Percentiles rank a stretch among this genome's conserved stretches.
Conservation (phyloP, 495 filamentous ascomycete species). For the Acidiella bohemica region DNA sequence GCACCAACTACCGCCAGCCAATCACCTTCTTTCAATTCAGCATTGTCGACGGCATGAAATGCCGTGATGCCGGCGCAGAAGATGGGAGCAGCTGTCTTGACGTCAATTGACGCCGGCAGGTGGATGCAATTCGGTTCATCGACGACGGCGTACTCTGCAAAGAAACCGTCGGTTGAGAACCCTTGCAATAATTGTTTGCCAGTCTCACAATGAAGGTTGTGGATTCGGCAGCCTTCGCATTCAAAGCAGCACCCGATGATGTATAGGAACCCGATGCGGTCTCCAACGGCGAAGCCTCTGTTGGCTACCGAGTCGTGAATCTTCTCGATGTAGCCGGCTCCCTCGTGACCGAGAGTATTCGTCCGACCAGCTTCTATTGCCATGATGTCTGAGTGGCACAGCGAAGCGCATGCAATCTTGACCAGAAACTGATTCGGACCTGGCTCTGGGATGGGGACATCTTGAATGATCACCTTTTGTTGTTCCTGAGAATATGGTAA, state of each 20-base stretch:
- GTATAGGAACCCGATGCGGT: constrained; percentile 29
- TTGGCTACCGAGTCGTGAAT: constrained; percentile 24
- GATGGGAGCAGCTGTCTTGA: constrained; percentile 24
- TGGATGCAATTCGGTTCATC: constrained; percentile 30
- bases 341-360: constrained; percentile 31
- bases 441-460: constrained; percentile 28
- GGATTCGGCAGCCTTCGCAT: constrained; percentile 30
- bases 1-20: constrained; percentile 25
- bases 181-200: constrained; percentile 28
- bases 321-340: constrained; percentile 28
- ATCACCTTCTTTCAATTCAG: constrained; percentile 27
- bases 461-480: constrained; percentile 25
- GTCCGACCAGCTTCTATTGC: constrained; percentile 13
- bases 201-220: constrained; percentile 29
- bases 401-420: constrained; percentile 29
- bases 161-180: constrained; percentile 29
- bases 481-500: too few relatives aligned
- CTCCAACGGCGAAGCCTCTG: constrained; percentile 30
- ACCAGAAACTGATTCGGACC: constrained; percentile 27
- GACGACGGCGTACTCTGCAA: constrained; percentile 29
- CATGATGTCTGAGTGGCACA: constrained; percentile 30
- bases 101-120: constrained; percentile 25
- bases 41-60: constrained; percentile 30
- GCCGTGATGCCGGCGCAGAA: constrained; percentile 34
- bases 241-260: constrained; percentile 30